These are phyloP conservation scores for Yamadazyma membranifaciens DNA, from an alignment of 1,139 yeast genomes.

Conservation along the genomic window DNA sequence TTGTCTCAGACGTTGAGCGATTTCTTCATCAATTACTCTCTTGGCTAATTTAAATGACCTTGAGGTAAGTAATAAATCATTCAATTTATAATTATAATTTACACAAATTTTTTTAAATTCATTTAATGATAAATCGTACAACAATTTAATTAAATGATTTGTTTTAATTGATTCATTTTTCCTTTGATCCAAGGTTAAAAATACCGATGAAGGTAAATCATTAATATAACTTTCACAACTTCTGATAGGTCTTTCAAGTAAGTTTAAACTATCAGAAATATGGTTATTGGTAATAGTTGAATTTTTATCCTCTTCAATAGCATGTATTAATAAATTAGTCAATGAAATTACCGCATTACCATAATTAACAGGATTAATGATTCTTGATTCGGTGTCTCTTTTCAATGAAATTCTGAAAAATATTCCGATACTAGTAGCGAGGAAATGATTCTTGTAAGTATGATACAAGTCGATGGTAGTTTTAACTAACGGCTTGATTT, in stretches of 20 bases:
- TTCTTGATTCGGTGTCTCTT: slow-evolving; percentile 59
- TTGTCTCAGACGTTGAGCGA: slow-evolving; percentile 27
- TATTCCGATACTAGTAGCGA: slow-evolving; percentile 38
- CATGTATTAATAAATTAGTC: slow-evolving; percentile 55
- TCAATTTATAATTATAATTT: slow-evolving; percentile 58
- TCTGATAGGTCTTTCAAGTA: slow-evolving; percentile 58
- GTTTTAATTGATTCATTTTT: slow-evolving; percentile 19
- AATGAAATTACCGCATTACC: slow-evolving; percentile 67
- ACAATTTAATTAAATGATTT: slow-evolving; percentile 46
- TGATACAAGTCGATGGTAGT: slow-evolving; percentile 9
- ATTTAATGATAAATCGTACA: slow-evolving; percentile 62
- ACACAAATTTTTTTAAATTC: slow-evolving; percentile 65
- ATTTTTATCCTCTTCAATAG: slow-evolving; percentile 62
- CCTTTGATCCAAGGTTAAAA: slow-evolving; percentile 31
- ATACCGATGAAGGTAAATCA: slow-evolving; percentile 44
- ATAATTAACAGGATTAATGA: slow-evolving; percentile 55
- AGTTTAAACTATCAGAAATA: slow-evolving; percentile 56
- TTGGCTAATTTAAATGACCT: slow-evolving; percentile 67
- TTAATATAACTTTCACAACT: slow-evolving; percentile 40
- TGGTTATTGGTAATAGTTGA: slow-evolving; percentile 50
- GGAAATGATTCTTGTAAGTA: slow-evolving; percentile 19
- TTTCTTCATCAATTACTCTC: slow-evolving; percentile 69
- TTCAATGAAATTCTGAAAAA: slow-evolving; percentile 48
- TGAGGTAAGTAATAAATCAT: slow-evolving; percentile 60
- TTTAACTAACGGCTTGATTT: slow-evolving; percentile 9